Evolutionary conservation across 768 basidiomycete species (phyloP), one percentile per base, ranked within the genome.

Genomic region (Naganishia antarctica): DNA sequence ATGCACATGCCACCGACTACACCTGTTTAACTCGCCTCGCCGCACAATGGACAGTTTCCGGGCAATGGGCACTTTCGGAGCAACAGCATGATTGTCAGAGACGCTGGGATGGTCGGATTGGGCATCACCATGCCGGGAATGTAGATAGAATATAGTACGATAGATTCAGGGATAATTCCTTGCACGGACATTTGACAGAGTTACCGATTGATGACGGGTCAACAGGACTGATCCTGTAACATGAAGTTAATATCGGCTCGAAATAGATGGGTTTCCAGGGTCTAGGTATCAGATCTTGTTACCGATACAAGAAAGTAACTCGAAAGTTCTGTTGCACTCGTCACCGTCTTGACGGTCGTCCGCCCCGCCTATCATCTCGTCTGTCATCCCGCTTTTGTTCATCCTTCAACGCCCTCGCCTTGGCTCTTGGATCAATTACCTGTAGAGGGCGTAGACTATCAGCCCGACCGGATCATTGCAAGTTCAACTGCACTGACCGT

Each of bases 381-480:
- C 23, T 8, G 12, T 57, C 37, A 57, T 41, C 53, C 26, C 34
- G 32, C 15, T 34, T 16, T 6, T 71, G 47, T n/a, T 69, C 67
- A 6, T 68, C 68, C 25, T 67, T 67, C 16, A 77, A 37, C 45
- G 71, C 66, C 28, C 70, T 64, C 0, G 76, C 76, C 58, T 77
- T 77, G 4, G 73, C 73, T 48, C 74, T 61, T 15, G 76, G 76
- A 66, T 77, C 76, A 32, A 77, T 76, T 26, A 77, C 76, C 76
- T 77, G 60, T 13, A 47, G 18, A 46, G 23, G 7, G n/a, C 15
- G 23, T 4, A 32, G 5, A 57, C 32, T 8, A 16, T 34, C 5
- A 37, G 23, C 8, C 1, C 1, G 15, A 31, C 4, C 5, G 26
- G 1, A 23, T 28, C 34, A 28, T n/a, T n/a, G 28, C 1, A 8